A percentile compares a stretch with the other conserved stretches of the same genome.
phyloP scores from a whole-genome alignment of 495 filamentous ascomycete genomes.

The Pyronema omphalodes region DNA sequence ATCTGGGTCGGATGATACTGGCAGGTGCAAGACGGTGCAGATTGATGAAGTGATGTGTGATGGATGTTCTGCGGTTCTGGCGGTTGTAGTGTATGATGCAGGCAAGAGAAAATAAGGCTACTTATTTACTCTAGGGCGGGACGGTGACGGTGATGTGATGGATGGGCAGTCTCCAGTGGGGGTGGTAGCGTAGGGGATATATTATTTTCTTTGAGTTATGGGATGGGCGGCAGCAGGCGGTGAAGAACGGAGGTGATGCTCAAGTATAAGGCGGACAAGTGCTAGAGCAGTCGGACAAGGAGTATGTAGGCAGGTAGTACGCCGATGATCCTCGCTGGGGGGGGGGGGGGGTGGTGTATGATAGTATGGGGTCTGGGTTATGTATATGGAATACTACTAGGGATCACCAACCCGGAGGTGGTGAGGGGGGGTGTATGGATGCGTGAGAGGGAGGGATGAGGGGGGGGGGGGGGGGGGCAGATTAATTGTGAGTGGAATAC shows the following conservation, averaged over 20 bases:
- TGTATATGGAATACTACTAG: neutral
- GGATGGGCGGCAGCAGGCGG: neutral
- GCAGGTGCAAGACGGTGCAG: neutral
- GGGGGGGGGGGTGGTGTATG: neutral
- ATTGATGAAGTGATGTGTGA: neutral
- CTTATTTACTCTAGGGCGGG: neutral
- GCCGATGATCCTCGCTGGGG: conserved; percentile 2
- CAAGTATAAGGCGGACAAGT: neutral
- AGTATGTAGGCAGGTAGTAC: neutral
- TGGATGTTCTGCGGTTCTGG: neutral
- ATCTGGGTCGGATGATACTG: neutral
- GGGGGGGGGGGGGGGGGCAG: neutral
- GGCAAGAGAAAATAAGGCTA: neutral
- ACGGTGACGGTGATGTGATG: too few relatives aligned
- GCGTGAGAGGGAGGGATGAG: neutral
- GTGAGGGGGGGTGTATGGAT: too few relatives aligned
- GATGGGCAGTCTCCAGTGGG: too few relatives aligned
- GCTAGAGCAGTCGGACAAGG: neutral
- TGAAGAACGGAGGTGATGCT: neutral
- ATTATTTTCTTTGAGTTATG: too few relatives aligned
- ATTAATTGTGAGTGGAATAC: neutral
- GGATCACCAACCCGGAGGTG: neutral
- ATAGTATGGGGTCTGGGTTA: neutral
- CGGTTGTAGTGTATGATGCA: neutral
- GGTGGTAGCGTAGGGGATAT: too few relatives aligned